Evolutionary conservation across 345 rosid species (phyloP).

Genomic region (Trapa bicornis): DNA sequence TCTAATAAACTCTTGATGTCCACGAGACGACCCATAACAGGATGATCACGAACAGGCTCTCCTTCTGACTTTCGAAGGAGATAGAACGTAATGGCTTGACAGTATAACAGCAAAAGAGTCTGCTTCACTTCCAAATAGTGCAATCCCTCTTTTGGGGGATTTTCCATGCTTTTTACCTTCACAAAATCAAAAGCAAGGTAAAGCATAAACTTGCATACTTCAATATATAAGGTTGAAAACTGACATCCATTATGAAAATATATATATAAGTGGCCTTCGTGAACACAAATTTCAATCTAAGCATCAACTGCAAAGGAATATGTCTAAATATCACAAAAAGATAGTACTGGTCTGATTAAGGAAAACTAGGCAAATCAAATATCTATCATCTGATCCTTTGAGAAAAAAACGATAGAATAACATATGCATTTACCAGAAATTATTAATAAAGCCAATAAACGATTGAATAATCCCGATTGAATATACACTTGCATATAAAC

Average conservation of each 20-base stretch:
- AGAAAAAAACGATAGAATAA: too few species aligned
- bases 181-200: constrained; percentile 1
- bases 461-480: not conserved
- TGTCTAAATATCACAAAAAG: not conserved
- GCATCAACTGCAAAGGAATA: not conserved
- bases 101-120: constrained; percentile 60
- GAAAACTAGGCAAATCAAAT: not conserved
- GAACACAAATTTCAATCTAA: not conserved
- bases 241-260: not conserved
- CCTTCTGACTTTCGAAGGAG: constrained; percentile 93
- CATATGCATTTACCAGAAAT: too few species aligned
- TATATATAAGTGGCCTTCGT: not conserved
- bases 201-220: not conserved
- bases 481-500: not conserved
- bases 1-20: constrained; percentile 64
- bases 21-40: constrained; percentile 77
- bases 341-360: not conserved
- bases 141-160: constrained; percentile 31
- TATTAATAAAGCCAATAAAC: not conserved
- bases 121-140: constrained; percentile 76
- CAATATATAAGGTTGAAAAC: not conserved
- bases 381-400: not conserved
- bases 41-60: constrained; percentile 79
- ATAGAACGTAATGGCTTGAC: constrained; percentile 83
- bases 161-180: constrained; percentile 42